Evolutionary conservation across 768 basidiomycete species (phyloP).

Genomic region (Leucocoprinus birnbaumii): DNA sequence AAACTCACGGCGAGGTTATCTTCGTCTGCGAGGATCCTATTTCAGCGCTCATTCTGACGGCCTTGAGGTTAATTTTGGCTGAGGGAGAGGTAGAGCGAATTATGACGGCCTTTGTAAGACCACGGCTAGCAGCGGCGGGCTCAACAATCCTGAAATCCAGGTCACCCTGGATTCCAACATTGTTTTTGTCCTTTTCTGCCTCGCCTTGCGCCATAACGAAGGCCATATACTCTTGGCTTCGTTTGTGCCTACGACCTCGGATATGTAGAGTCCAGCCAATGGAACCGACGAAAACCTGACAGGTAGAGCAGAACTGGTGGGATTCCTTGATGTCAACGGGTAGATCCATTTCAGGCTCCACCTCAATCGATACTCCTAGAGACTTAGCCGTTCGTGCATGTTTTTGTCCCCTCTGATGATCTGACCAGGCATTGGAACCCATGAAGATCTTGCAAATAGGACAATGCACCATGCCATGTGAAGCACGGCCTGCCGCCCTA

Average conservation of each 20-base stretch:
- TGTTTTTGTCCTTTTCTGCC: conserved; percentile 54
- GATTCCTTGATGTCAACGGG: too few species aligned
- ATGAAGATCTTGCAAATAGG: too few species aligned
- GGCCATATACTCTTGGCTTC: background rate
- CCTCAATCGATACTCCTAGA: too few species aligned
- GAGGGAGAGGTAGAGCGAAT: conserved; percentile 26
- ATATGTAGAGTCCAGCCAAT: too few species aligned
- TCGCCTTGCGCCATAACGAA: conserved; percentile 44
- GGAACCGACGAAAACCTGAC: too few species aligned
- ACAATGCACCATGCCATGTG: too few species aligned
- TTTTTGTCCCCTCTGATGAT: too few species aligned
- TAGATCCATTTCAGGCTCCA: too few species aligned
- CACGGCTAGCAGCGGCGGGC: conserved; percentile 22
- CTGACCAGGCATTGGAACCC: too few species aligned
- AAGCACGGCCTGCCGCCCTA: too few species aligned
- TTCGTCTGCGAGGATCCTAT: background rate
- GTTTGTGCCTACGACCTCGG: background rate
- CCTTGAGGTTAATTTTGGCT: conserved; percentile 22
- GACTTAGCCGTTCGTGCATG: too few species aligned
- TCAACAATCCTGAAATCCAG: conserved; percentile 53
- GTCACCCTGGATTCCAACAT: conserved; percentile 38
- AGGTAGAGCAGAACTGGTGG: too few species aligned
- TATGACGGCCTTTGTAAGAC: conserved; percentile 1
- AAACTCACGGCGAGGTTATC: background rate
- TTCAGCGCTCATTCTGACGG: background rate